phyloP scores from a whole-genome alignment of 2,329 filamentous ascomycete species.

The Phialophora macrospora region DNA sequence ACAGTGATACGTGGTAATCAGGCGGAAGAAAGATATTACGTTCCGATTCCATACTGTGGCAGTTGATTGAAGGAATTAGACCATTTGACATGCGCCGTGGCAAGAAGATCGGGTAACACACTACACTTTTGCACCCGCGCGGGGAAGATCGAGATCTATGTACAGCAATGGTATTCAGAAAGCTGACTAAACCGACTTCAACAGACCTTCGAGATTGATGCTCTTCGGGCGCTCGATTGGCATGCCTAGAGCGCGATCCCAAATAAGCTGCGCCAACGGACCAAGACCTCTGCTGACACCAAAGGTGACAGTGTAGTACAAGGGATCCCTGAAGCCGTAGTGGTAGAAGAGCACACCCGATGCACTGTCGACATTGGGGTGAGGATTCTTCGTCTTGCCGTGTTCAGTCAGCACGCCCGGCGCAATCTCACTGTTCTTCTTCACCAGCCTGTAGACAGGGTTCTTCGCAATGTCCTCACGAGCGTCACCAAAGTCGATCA shows the following conservation, averaged over 20 bases:
- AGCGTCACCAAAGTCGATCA: conserved; percentile 91
- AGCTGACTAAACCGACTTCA: conserved; percentile 61
- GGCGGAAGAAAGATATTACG: background rate
- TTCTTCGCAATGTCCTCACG: conserved; percentile 84
- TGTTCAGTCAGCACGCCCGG: conserved; percentile 90
- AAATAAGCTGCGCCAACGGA: conserved; percentile 90
- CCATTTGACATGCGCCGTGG: background rate
- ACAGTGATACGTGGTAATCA: background rate
- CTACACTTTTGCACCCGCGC: conserved; percentile 12
- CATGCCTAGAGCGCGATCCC: conserved; percentile 90
- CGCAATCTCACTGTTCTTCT: conserved; percentile 89
- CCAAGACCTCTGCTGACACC: conserved; percentile 74
- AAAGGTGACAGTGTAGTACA: conserved; percentile 84
- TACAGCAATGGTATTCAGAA: conserved; percentile 21
- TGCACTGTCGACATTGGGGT: conserved; percentile 92
- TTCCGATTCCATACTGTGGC: background rate
- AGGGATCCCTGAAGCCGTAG: conserved; percentile 94
- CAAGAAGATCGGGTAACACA: background rate
- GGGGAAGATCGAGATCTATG: conserved; percentile 23
- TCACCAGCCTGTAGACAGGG: conserved; percentile 91
- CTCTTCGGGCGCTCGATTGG: conserved; percentile 98
- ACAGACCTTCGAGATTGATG: conserved; percentile 85
- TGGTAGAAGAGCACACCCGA: conserved; percentile 97
- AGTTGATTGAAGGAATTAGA: background rate
- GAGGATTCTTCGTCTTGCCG: conserved; percentile 97